A percentile compares a stretch with the other conserved stretches of the same genome.
These are phyloP conservation scores for Saccharomycopsis olivae DNA, from an alignment of 805 yeast species.

Conservation along the genomic window DNA sequence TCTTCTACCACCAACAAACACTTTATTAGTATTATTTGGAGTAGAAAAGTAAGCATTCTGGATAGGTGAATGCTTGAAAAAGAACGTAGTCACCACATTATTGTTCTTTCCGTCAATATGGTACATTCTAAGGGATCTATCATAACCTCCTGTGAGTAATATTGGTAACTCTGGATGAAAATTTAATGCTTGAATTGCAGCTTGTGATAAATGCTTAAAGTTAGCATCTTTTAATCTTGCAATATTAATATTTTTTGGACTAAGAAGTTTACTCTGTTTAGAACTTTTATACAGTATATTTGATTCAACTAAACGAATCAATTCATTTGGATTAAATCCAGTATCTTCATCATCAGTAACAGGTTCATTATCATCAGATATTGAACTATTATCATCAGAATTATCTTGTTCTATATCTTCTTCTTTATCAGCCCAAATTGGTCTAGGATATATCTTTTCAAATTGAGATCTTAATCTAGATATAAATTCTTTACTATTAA, in stretches of 20 bases:
- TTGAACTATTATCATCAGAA: conserved; percentile 3
- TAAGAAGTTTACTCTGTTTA: conserved; percentile 44
- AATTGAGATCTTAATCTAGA: conserved; percentile 62
- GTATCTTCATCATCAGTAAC: conserved; percentile 21
- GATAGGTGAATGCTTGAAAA: conserved; percentile 69
- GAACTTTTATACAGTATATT: conserved; percentile 21
- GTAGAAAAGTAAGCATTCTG: conserved; percentile 53
- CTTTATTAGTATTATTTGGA: conserved; percentile 35
- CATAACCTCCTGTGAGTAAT: conserved; percentile 85
- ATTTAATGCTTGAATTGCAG: conserved; percentile 76
- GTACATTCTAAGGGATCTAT: conserved; percentile 73
- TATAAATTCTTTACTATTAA: conserved; percentile 53
- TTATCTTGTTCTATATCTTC: conserved; percentile 23
- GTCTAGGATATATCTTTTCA: conserved; percentile 66
- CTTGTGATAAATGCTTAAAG: conserved; percentile 49
- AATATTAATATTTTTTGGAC: conserved; percentile 63
- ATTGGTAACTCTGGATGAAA: conserved; percentile 75
- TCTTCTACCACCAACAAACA: conserved; percentile 86
- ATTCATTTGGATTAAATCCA: conserved; percentile 24
- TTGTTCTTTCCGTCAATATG: conserved; percentile 85
- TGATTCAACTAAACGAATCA: conserved; percentile 26
- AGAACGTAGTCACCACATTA: conserved; percentile 71
- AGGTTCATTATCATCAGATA: not conserved
- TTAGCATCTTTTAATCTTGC: conserved; percentile 85
- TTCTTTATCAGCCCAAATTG: conserved; percentile 58